phyloP scores from a whole-genome alignment of 257 asterid species.

The Solanum bulbocastanum region DNA sequence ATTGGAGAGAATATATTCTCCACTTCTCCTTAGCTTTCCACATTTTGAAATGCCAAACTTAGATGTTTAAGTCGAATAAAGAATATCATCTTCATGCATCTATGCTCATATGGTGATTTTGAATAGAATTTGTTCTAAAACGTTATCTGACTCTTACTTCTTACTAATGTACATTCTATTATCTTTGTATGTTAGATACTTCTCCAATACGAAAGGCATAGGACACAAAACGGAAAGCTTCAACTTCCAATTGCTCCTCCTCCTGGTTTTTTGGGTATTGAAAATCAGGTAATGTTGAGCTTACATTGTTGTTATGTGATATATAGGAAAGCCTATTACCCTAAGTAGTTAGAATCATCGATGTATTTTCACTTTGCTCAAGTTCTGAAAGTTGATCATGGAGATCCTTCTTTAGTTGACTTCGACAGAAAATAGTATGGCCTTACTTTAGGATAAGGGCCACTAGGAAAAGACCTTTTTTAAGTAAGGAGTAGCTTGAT shows the following conservation, averaged over 20 bases:
- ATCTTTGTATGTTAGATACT: slow-evolving; percentile 36
- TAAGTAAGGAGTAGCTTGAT: not conserved
- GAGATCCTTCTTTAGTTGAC: not conserved
- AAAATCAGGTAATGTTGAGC: slow-evolving; percentile 33
- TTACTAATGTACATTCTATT: not conserved
- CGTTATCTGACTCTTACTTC: not conserved
- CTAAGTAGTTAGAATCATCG: not conserved
- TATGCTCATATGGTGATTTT: not conserved
- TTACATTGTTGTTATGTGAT: not conserved
- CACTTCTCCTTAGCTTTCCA: not conserved
- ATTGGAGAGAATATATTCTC: too few relatives aligned
- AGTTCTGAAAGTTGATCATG: not conserved
- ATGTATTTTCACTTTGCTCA: not conserved
- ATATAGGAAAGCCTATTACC: not conserved
- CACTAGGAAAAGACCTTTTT: not conserved
- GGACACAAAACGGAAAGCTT: slow-evolving; percentile 58
- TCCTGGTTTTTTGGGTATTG: slow-evolving; percentile 40
- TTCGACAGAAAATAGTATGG: not conserved
- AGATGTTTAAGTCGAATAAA: not conserved
- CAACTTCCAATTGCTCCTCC: slow-evolving; percentile 46
- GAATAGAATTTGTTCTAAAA: not conserved
- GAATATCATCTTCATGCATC: not conserved
- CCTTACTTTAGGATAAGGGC: not conserved
- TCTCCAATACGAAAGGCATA: slow-evolving; percentile 68
- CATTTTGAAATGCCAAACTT: not conserved